Base-by-base conservation (phyloP, 83 land plant species). In the Picea mariana region DNA sequence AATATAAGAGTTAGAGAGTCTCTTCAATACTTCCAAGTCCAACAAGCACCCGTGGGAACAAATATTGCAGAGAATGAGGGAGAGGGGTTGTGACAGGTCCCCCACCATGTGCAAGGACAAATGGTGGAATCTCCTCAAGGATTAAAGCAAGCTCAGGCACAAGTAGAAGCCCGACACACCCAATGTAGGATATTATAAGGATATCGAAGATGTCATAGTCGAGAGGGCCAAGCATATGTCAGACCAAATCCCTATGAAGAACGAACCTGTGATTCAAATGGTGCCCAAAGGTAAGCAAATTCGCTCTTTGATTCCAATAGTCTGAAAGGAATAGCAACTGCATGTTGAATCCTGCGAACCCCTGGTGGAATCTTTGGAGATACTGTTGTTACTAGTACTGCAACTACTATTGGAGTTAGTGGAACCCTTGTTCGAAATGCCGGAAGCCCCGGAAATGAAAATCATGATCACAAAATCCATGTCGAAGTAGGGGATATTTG, bases 91-190 rank as follows among this genome's bases (percentile, higher is more conserved):
- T 26, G 89, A 87, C 20, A 84, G 90, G 71, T 87, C 90, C 23
- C 86, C 90, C 6, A 88, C 89, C 26, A 88, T 88, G 90, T 88
- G 90, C 79, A 88, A 83, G 58, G 90, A 88, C 64, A 88, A 88
- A 52, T 88, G 90, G 90, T 66, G 90, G 27, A 88, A 88, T 42
- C 80, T 88, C 20, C 89, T 88, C 52, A 88, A 88, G 73, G 90
- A 88, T 77, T 88, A 83, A 49, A 83, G 84, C 82, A 88, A 88
- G 63, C 82, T 86, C 60, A 83, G 82, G 86, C 67, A 65, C 8
- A 82, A 81, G 15, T 80, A 87, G 78, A 83, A 60, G n/a, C 38
- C 31, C 18, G 65, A 81, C 23, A 78, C 84, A 0, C 63, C 47
- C 47, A 88, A 87, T 62, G 59, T 83, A 31, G 83, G 84, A 4